Conservation (phyloP, 371 early-diverging fungal species). For the Mucor sp. region DNA sequence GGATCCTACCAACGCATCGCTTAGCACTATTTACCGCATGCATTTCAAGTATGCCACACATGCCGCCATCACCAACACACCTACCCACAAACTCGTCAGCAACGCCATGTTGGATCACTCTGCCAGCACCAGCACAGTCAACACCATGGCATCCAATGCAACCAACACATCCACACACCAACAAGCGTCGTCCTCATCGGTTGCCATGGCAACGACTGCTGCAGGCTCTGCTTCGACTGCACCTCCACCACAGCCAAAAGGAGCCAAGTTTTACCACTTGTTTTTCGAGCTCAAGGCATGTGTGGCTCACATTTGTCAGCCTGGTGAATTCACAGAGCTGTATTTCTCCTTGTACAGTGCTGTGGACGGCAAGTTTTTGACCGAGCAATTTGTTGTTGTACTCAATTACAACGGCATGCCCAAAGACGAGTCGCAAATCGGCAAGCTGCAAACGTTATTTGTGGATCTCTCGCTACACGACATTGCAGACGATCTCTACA, state of each 20-base stretch:
- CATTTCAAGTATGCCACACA: slow-evolving; percentile 52
- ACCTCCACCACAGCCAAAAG: slow-evolving; percentile 16
- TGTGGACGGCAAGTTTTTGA: slow-evolving; percentile 49
- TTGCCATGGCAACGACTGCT: background rate
- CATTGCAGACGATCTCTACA: slow-evolving; percentile 51
- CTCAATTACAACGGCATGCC: slow-evolving; percentile 64
- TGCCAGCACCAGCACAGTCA: background rate
- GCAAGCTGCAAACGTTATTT: slow-evolving; percentile 59
- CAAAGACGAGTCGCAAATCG: slow-evolving; percentile 53
- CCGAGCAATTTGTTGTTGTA: slow-evolving; percentile 65
- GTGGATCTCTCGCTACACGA: slow-evolving; percentile 59
- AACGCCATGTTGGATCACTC: background rate
- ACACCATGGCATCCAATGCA: background rate
- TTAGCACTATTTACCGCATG: slow-evolving; percentile 60
- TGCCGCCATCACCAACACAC: background rate
- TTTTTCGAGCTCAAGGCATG: slow-evolving; percentile 68
- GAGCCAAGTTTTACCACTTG: slow-evolving; percentile 53
- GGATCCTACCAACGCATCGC: slow-evolving; percentile 57
- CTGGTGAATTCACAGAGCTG: slow-evolving; percentile 67
- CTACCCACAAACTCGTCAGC: background rate
- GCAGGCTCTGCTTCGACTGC: background rate
- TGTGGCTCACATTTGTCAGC: slow-evolving; percentile 65
- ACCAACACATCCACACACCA: background rate
- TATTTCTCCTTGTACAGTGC: slow-evolving; percentile 67
- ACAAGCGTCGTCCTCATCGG: background rate